Percentiles rank a stretch among this genome's conserved stretches.
These are phyloP conservation scores for Trametes sp. DNA, from an alignment of 1,284 basidiomycete genomes.

Conservation along the genomic window DNA sequence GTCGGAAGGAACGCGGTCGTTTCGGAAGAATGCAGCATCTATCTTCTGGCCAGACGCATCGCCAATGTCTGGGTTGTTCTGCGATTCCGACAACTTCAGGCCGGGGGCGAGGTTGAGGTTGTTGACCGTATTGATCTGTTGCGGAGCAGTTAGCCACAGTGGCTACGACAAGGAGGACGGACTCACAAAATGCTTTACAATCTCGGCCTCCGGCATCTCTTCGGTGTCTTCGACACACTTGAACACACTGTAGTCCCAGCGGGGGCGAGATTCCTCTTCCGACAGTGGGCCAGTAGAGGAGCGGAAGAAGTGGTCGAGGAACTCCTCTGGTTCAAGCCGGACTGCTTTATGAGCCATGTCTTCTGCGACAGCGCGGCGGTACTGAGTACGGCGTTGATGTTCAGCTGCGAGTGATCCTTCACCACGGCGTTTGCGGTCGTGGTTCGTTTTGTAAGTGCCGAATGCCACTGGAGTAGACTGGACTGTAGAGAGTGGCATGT, in stretches of 20 bases:
- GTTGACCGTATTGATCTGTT: background rate
- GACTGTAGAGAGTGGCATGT: background rate
- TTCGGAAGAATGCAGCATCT: constrained; percentile 2
- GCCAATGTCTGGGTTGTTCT: constrained; percentile 3
- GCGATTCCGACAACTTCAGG: constrained; percentile 1
- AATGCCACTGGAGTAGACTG: background rate
- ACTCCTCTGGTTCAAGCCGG: background rate
- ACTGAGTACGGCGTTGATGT: background rate
- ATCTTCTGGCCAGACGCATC: constrained; percentile 12
- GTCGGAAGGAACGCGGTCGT: background rate
- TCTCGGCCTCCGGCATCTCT: background rate
- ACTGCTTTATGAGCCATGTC: constrained; percentile 12
- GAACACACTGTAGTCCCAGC: background rate
- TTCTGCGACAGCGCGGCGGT: background rate
- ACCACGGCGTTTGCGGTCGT: background rate
- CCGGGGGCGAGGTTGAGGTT: background rate
- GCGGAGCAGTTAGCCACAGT: background rate
- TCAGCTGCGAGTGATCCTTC: background rate
- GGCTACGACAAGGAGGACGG: too few species aligned
- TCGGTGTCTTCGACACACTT: background rate
- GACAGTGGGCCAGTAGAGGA: background rate
- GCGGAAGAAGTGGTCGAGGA: constrained; percentile 1
- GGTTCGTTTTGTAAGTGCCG: background rate
- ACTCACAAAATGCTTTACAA: background rate
- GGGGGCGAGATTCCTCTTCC: background rate